Conservation (phyloP, 805 yeast species). For the Maudiozyma bulderi region DNA sequence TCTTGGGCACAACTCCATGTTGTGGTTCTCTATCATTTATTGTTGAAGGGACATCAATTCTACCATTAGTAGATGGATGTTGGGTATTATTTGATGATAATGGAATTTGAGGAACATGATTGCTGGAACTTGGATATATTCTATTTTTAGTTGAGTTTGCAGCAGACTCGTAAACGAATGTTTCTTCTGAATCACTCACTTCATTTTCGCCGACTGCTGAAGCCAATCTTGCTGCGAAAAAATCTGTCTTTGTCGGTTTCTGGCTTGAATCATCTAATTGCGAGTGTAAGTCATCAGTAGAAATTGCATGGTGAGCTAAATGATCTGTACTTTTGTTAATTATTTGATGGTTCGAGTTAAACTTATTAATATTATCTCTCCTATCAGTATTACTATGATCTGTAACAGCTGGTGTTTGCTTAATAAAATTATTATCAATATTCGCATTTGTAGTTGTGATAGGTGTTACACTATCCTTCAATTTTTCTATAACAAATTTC, state of each 20-base stretch:
- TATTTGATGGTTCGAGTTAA: neutral
- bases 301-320: neutral
- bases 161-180: slow-evolving; percentile 78
- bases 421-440: neutral
- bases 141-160: slow-evolving; percentile 25
- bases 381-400: neutral
- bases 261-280: slow-evolving; percentile 15
- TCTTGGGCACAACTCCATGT: slow-evolving; percentile 24
- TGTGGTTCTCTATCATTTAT: slow-evolving; percentile 1
- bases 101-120: neutral
- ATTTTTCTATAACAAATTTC: neutral
- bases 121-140: slow-evolving; percentile 10
- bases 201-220: slow-evolving; percentile 88
- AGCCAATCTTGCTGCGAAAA: slow-evolving; percentile 90
- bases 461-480: no score
- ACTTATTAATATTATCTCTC: neutral
- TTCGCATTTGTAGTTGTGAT: neutral
- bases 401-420: neutral
- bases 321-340: slow-evolving; percentile 7
- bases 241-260: slow-evolving; percentile 64
- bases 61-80: neutral
- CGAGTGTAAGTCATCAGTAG: slow-evolving; percentile 1
- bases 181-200: slow-evolving; percentile 83
- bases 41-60: neutral
- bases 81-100: neutral